Evolutionary conservation across 2,329 filamentous ascomycete species (phyloP).

Genomic region (Trichoderma brevicompactum): DNA sequence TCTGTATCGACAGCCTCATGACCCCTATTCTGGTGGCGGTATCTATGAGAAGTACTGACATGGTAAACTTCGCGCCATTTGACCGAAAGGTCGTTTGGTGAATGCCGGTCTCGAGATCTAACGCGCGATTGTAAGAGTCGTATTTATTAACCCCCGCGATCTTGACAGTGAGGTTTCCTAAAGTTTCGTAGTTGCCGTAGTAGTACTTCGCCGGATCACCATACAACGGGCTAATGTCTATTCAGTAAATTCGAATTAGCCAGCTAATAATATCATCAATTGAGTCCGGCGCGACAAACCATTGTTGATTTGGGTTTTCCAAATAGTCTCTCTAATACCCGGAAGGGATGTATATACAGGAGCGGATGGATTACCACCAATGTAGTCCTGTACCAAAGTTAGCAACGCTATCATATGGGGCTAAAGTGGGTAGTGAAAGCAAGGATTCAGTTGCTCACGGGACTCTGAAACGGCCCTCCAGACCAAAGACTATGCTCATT

Average conservation of each 20-base stretch:
- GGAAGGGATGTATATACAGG: constrained; percentile 27
- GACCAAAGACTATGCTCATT: constrained; percentile 33
- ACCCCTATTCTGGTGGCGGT: background rate
- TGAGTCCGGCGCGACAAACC: background rate
- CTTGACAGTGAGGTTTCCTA: constrained; percentile 33
- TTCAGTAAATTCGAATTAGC: background rate
- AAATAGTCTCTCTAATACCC: constrained; percentile 31
- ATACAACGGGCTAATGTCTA: constrained; percentile 30
- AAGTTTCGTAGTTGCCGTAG: constrained; percentile 32
- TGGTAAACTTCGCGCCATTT: constrained; percentile 32
- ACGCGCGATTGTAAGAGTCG: constrained; percentile 25
- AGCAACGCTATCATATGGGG: background rate
- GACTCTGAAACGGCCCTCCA: constrained; percentile 32
- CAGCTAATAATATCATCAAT: background rate
- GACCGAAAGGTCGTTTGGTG: constrained; percentile 23
- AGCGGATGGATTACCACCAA: constrained; percentile 30
- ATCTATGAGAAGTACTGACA: no score
- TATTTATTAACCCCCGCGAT: constrained; percentile 26
- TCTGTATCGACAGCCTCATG: background rate
- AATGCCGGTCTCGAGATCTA: constrained; percentile 30
- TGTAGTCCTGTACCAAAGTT: constrained; percentile 29
- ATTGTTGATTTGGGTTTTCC: constrained; percentile 28
- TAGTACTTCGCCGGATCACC: constrained; percentile 23
- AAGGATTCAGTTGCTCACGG: constrained; percentile 11
- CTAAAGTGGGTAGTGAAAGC: background rate